phyloP scores from a whole-genome alignment of 2,329 filamentous ascomycete species.

The Aspergillus transmontanensis region DNA sequence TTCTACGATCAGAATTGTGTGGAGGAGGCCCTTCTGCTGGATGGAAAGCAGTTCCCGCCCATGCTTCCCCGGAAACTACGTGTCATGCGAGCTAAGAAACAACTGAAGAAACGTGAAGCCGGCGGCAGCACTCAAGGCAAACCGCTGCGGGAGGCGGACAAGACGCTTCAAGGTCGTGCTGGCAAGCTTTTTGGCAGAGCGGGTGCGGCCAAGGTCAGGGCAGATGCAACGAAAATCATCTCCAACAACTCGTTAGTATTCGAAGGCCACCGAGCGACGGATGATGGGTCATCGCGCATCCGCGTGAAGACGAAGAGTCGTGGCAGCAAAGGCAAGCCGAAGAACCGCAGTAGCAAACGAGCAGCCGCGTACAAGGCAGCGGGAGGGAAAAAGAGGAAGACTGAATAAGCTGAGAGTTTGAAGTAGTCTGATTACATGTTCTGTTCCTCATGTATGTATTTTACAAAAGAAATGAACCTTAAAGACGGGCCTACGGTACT shows the following conservation, averaged over 20 bases:
- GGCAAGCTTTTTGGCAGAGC: conserved; percentile 41
- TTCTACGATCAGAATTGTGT: conserved; percentile 88
- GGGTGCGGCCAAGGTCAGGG: conserved; percentile 40
- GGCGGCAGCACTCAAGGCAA: conserved; percentile 21
- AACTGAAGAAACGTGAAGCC: conserved; percentile 48
- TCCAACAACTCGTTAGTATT: conserved; percentile 44
- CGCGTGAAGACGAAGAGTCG: conserved; percentile 43
- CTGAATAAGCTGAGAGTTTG: conserved; percentile 7
- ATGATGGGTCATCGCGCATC: conserved; percentile 32
- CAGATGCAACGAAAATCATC: conserved; percentile 28
- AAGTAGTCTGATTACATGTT: neutral
- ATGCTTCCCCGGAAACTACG: conserved; percentile 88
- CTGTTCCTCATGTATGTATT: conserved; percentile 2
- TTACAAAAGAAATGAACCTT: neutral
- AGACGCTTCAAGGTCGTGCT: conserved; percentile 44
- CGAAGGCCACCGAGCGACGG: conserved; percentile 48
- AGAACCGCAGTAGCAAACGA: conserved; percentile 45
- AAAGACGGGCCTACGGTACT: neutral
- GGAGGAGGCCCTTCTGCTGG: conserved; percentile 82
- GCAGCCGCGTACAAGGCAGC: conserved; percentile 46
- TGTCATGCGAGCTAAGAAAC: conserved; percentile 80
- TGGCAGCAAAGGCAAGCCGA: conserved; percentile 43
- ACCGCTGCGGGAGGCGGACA: conserved; percentile 29
- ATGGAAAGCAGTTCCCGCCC: conserved; percentile 91
- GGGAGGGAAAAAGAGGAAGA: conserved; percentile 32